Evolutionary conservation across 2,329 filamentous ascomycete genomes (phyloP).

Genomic region (Zymoseptoria pseudotritici): DNA sequence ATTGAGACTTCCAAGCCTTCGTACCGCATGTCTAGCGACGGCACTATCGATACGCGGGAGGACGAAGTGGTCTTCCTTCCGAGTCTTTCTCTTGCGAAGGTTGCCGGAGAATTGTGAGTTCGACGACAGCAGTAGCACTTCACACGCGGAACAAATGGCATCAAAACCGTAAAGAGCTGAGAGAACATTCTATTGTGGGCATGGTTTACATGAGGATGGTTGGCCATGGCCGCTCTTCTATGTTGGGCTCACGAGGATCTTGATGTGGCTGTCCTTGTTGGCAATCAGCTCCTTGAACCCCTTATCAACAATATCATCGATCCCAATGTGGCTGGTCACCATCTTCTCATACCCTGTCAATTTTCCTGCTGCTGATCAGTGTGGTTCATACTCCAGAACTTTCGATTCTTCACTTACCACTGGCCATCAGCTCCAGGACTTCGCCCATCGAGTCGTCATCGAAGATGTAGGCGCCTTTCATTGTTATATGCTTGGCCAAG

Average conservation of each 20-base stretch:
- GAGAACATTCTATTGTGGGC: not conserved
- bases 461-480: conserved; percentile 14
- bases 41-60: conserved; percentile 1
- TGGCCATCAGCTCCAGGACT: conserved; percentile 11
- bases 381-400: not conserved
- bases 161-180: not conserved
- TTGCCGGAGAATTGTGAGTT: not conserved
- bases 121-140: not conserved
- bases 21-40: conserved; percentile 4
- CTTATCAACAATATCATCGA: conserved; percentile 11
- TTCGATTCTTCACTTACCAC: not conserved
- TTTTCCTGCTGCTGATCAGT: conserved; percentile 1
- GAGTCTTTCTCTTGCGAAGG: not conserved
- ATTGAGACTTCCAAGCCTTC: not conserved
- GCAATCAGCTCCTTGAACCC: conserved; percentile 12
- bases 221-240: not conserved
- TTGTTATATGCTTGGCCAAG: conserved; percentile 14
- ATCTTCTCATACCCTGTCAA: conserved; percentile 11
- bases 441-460: conserved; percentile 11
- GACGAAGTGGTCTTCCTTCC: not conserved
- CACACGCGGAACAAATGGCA: not conserved
- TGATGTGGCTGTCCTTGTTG: conserved; percentile 13
- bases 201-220: not conserved
- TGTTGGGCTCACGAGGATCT: conserved; percentile 12
- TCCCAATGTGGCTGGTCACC: conserved; percentile 11